phyloP scores from a whole-genome alignment of 768 basidiomycete species.

The Kwoniella sp. region DNA sequence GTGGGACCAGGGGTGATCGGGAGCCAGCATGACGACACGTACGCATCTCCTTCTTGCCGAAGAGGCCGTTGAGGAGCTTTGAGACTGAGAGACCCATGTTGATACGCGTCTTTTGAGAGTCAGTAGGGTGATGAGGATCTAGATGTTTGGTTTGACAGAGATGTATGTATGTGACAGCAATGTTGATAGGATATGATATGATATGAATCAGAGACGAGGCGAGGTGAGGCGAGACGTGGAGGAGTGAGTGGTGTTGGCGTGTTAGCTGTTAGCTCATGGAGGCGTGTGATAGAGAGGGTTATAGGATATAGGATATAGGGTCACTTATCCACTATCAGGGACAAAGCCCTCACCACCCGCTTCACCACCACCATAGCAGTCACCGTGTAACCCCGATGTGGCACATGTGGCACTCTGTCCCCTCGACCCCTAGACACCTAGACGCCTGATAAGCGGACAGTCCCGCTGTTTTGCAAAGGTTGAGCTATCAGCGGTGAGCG shows the following conservation, averaged over 20 bases:
- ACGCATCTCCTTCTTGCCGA: slow-evolving; percentile 99
- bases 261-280: not conserved
- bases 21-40: slow-evolving; percentile 56
- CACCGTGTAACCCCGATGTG: not conserved
- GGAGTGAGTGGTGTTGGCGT: not conserved
- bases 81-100: slow-evolving; percentile 59
- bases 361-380: too few species aligned
- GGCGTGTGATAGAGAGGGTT: not conserved
- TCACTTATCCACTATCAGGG: not conserved
- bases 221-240: not conserved
- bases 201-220: not conserved
- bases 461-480: too few species aligned
- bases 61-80: slow-evolving; percentile 73
- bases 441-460: too few species aligned
- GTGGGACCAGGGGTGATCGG: not conserved
- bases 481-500: not conserved
- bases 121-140: slow-evolving; percentile 5
- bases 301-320: not conserved
- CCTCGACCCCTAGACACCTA: too few species aligned
- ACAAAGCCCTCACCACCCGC: too few species aligned
- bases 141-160: not conserved
- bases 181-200: not conserved
- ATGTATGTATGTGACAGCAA: not conserved
- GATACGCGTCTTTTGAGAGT: slow-evolving; percentile 16
- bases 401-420: not conserved